Evolutionary conservation across 495 filamentous ascomycete species (phyloP).

Genomic region (Penicillium canariense): DNA sequence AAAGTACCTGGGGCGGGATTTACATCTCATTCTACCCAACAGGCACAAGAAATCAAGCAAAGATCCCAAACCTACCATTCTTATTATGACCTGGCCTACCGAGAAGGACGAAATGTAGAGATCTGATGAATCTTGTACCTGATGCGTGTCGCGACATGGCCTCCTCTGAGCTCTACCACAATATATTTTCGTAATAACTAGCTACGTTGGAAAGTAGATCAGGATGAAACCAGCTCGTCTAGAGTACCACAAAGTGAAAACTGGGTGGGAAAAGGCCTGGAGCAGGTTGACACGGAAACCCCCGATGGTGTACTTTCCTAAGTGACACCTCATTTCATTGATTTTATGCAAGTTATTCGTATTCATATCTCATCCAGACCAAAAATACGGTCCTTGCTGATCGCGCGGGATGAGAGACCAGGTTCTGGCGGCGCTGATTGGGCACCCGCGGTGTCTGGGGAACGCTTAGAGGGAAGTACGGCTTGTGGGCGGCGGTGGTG

Average conservation of each 20-base stretch:
- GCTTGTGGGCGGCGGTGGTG: slow-evolving; percentile 10
- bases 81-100: no score
- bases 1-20: no score
- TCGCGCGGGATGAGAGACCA: slow-evolving; percentile 10
- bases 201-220: background rate
- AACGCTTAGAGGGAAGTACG: slow-evolving; percentile 8
- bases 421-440: slow-evolving; percentile 3
- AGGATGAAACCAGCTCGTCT: background rate
- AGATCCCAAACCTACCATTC: no score
- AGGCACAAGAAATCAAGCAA: no score
- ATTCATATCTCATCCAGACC: background rate
- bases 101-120: no score
- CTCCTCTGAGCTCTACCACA: background rate
- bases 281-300: background rate
- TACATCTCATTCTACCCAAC: no score
- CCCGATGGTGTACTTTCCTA: no score
- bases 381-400: slow-evolving; percentile 2
- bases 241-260: background rate
- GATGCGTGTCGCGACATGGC: no score
- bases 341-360: slow-evolving; percentile 1
- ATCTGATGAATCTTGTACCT: no score
- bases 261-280: background rate
- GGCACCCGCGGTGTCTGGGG: slow-evolving; percentile 4
- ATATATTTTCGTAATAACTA: background rate
- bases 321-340: background rate